Base-by-base conservation (phyloP, 1,284 basidiomycete species). In the Austroboletus niveus region DNA sequence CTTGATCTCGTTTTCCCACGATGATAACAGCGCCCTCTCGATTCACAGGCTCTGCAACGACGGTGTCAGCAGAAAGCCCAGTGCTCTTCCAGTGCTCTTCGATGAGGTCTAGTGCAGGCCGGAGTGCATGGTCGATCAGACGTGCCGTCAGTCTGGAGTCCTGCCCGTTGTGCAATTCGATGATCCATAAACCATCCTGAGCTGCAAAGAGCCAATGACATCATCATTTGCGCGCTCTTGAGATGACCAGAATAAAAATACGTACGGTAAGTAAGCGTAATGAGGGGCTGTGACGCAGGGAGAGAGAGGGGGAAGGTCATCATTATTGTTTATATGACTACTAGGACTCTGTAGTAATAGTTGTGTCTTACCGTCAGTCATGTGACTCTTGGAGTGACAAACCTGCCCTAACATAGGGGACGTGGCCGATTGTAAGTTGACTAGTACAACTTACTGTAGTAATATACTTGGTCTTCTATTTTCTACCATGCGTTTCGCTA, bases 11-110 rank as follows among this genome's bases (percentile, higher is more conserved):
- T 48, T 80, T 81, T 8, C 89, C 89, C 4, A 90, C 84, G 46
- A 94, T 81, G 49, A 94, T 82, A 38, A 95, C 70, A 2, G 89
- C 84, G 15, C 91, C 92, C 20, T 72, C 76, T 36, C 74, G 71
- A 1, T 44, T 27, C 6, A 22, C 17, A 17, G 17, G 17, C 17
- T 12, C 46, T 52, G 39, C 71, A 64, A 29, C 71, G 30, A 11
- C 49, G 32, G 52, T 3, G 10, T 41, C 29, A 24, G 74, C 72
- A n/a, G 69, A 63, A 36, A 81, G 74, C 72, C 76, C 77, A 34
- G 72, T 71, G 39, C 73, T 69, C 35, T 85, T 74, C 94, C 94
- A 98, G 58, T 89, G 78, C 22, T 73, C 70, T 69, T 96, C 92
- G 9, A 96, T 87, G 12, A 74, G 68, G 60, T 92, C 85, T 35